Base-by-base conservation (phyloP, 345 rosid genomes). In the Cochlearia excelsa region DNA sequence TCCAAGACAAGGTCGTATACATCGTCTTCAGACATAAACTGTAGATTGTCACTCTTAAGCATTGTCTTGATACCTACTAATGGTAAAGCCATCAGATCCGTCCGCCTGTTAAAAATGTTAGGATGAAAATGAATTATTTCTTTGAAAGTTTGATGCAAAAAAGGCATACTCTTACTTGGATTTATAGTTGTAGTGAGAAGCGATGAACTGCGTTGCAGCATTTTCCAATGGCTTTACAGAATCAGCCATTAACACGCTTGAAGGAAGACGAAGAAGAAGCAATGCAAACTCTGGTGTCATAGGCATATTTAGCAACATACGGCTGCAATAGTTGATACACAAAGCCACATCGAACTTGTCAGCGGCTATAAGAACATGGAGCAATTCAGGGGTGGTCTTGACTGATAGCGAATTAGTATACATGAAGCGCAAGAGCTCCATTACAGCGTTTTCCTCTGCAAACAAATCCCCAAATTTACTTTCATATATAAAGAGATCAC, bases 311-410 rank as follows among this genome's bases (percentile, higher is more conserved):
- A 82, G 75, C 75, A 91, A 63, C 61, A 80, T 64, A 74, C 63
- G 75, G 69, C 85, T 83, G 68, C 96, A 88, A 55, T 81, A 73
- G 74, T 90, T 79, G 88, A 91, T 81, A 71, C 95, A 91, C 7
- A 92, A 88, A 16, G 84, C 80, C 59, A 88, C 96, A 80, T 86
- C 81, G 59, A 82, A 88, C 74, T 91, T 91, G 71, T 86, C 86
- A 4, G 98, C 95, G 49, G 82, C 88, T 79, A 79, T 75, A 46
- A 91, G 70, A 60, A 88, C 82, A 71, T 86, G 88, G 57, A 91
- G 69, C 64, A 91, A 68, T 31, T 77, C 80, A 47, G 84, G 59
- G n/a, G 82, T 73, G 5, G 71, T 59, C 35, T 74, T 79, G 34
- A 78, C 67, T 9, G 87, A 79, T 60, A 88, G 26, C 7, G 74